A percentile compares a stretch with the other conserved stretches of the same genome.
Conservation (phyloP, 805 yeast genomes). For the Ogataea methylovora region DNA sequence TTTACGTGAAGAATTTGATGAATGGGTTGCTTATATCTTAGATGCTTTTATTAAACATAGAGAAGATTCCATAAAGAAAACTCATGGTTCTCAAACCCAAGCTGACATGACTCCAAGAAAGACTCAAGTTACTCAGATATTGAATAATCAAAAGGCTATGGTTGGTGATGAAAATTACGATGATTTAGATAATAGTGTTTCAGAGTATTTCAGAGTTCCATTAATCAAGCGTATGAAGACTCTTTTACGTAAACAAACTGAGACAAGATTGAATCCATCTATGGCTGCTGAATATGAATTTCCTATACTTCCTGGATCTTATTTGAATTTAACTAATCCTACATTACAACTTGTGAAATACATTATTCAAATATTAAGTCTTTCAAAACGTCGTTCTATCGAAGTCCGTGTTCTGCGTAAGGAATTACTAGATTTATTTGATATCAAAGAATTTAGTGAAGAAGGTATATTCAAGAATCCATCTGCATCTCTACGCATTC, state of each 20-base stretch:
- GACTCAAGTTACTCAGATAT: constrained; percentile 57
- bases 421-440: constrained; percentile 65
- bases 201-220: constrained; percentile 53
- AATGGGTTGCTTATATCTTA: constrained; percentile 74
- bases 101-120: constrained; percentile 46
- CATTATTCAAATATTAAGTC: constrained; percentile 61
- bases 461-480: constrained; percentile 73
- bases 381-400: constrained; percentile 55
- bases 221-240: constrained; percentile 59
- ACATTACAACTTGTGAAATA: constrained; percentile 72
- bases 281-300: constrained; percentile 59
- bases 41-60: constrained; percentile 60
- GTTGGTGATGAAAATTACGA: constrained; percentile 6
- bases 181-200: constrained; percentile 34
- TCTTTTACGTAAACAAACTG: constrained; percentile 62
- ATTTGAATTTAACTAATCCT: constrained; percentile 54
- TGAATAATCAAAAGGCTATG: constrained; percentile 33
- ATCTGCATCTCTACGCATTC: constrained; percentile 56
- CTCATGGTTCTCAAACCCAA: constrained; percentile 4
- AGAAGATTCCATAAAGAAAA: constrained; percentile 21
- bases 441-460: constrained; percentile 75
- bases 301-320: constrained; percentile 74
- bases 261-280: constrained; percentile 60
- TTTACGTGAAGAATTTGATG: constrained; percentile 76
- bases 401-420: constrained; percentile 73